phyloP scores from a whole-genome alignment of 805 yeast species.

The Sugiyamaella smithiae region DNA sequence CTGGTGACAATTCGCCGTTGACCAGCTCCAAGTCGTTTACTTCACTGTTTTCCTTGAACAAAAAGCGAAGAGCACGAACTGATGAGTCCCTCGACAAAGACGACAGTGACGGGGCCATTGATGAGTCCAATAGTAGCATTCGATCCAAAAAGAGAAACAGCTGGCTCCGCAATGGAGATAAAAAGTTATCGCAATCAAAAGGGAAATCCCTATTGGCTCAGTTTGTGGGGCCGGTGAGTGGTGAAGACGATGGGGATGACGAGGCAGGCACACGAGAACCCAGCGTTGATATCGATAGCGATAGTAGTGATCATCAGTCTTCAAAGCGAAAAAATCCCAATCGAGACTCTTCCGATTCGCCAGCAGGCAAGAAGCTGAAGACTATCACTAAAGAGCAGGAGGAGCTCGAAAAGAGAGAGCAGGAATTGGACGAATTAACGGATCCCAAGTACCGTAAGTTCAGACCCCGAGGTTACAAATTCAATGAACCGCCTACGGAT shows the following conservation, averaged over 20 bases:
- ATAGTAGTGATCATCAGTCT: neutral
- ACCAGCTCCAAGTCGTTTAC: conserved; percentile 7
- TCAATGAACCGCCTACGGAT: conserved; percentile 80
- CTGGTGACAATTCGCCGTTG: neutral
- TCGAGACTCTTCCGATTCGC: neutral
- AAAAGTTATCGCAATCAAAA: neutral
- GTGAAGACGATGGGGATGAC: conserved; percentile 6
- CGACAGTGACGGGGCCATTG: neutral
- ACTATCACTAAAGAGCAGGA: conserved; percentile 17
- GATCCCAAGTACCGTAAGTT: conserved; percentile 71
- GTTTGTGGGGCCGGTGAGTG: conserved; percentile 2
- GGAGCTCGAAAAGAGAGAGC: conserved; percentile 44
- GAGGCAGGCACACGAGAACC: neutral
- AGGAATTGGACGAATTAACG: conserved; percentile 56
- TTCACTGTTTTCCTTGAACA: conserved; percentile 14
- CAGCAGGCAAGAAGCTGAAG: neutral
- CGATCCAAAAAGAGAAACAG: neutral
- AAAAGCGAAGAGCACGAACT: neutral
- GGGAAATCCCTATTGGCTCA: neutral
- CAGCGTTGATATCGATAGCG: conserved; percentile 1
- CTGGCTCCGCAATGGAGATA: neutral
- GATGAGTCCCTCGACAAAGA: neutral
- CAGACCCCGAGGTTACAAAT: conserved; percentile 73
- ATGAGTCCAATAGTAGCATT: neutral
- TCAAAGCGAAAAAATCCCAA: neutral